Percentiles rank a stretch among this genome's conserved stretches.
Evolutionary conservation across 495 filamentous ascomycete genomes (phyloP).

Genomic region (Coniosporium apollinis): DNA sequence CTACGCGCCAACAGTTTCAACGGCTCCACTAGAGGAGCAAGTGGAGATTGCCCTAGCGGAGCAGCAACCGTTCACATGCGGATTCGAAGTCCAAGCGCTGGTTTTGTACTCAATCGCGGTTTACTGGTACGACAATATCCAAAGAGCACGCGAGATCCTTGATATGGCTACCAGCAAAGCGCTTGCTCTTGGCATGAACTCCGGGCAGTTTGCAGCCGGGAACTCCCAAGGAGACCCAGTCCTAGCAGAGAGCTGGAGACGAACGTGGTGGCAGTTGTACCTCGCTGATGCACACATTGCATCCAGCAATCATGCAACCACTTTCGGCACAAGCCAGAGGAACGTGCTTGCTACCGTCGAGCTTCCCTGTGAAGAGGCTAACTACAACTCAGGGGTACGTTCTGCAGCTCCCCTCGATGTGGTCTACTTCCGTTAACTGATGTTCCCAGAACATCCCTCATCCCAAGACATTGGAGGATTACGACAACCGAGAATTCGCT

Average conservation of each 20-base stretch:
- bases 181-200: constrained; percentile 60
- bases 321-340: constrained; percentile 20
- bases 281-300: constrained; percentile 50
- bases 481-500: no score
- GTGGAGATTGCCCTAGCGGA: constrained; percentile 2
- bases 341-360: no score
- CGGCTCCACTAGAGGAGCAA: constrained; percentile 24
- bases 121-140: constrained; percentile 55
- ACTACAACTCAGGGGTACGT: constrained; percentile 34
- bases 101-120: constrained; percentile 61
- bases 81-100: constrained; percentile 59
- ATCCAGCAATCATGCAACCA: no score
- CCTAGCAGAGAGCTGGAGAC: constrained; percentile 58
- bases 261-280: constrained; percentile 88
- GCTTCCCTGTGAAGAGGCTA: constrained; percentile 63
- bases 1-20: constrained; percentile 38
- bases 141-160: constrained; percentile 48
- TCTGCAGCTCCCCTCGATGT: no score
- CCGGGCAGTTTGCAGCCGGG: constrained; percentile 29
- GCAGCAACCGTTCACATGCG: constrained; percentile 24
- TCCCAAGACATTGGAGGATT: no score
- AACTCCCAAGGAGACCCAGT: constrained; percentile 35
- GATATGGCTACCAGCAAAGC: constrained; percentile 49
- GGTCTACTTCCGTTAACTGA: no score
- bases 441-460: no score